These are phyloP conservation scores for Nitzschia palea DNA, from an alignment of 108 stramenopile genomes.

Conservation along the genomic window DNA sequence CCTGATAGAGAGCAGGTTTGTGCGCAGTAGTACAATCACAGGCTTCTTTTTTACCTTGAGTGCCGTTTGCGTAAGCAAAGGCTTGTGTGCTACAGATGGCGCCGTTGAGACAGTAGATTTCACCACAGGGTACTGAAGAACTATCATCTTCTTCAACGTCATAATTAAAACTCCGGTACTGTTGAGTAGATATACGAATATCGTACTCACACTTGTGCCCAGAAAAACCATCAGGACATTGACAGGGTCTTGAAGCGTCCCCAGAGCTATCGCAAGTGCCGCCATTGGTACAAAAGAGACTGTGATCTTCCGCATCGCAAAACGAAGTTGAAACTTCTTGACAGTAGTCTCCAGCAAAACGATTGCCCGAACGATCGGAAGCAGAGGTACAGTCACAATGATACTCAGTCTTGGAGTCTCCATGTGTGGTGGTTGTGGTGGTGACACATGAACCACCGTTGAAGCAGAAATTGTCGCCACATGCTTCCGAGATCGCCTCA, in stretches of 20 bases:
- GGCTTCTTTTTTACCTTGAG: background rate
- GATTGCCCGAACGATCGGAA: constrained; percentile 2
- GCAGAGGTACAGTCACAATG: constrained; percentile 62
- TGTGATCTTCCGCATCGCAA: constrained; percentile 5
- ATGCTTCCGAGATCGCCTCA: constrained; percentile 21
- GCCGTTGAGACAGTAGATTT: constrained; percentile 30
- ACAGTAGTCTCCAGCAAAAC: constrained; percentile 18
- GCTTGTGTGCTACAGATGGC: constrained; percentile 13
- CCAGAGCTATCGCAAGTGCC: constrained; percentile 19
- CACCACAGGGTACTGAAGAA: constrained; percentile 17
- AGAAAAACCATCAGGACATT: constrained; percentile 27
- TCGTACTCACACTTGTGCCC: constrained; percentile 36
- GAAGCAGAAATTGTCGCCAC: constrained; percentile 42
- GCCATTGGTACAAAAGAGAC: constrained; percentile 32
- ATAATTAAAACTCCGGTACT: background rate
- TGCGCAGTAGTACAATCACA: constrained; percentile 32
- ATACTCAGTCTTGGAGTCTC: constrained; percentile 3
- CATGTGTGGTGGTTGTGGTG: background rate
- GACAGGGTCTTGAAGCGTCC: constrained; percentile 14
- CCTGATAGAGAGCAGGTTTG: background rate
- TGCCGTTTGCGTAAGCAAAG: constrained; percentile 3
- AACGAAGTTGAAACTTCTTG: constrained; percentile 3
- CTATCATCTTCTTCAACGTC: background rate
- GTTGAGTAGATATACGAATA: background rate
- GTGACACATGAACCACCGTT: constrained; percentile 32